Conservation (phyloP, 805 yeast genomes). For the Candida tammaniensis region DNA sequence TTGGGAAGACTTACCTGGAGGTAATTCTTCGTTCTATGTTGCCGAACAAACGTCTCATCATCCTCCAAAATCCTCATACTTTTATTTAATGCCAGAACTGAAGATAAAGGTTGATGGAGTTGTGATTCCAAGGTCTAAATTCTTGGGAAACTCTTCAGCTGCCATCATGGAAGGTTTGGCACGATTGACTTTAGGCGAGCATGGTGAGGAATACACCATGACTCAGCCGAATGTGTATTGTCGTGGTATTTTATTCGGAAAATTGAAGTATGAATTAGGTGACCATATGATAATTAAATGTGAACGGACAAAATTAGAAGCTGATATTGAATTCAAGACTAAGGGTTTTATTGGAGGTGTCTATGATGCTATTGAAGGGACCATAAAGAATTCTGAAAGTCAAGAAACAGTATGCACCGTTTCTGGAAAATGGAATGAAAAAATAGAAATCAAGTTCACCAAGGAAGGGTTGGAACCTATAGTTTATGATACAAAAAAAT, state of each 20-base stretch:
- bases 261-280: conserved; percentile 85
- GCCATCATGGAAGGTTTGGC: conserved; percentile 95
- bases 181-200: conserved; percentile 63
- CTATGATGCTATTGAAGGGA: conserved; percentile 85
- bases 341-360: conserved; percentile 93
- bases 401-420: conserved; percentile 59
- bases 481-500: conserved; percentile 44
- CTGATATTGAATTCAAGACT: conserved; percentile 89
- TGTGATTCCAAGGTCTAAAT: conserved; percentile 80
- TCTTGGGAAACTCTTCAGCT: conserved; percentile 94
- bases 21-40: conserved; percentile 71
- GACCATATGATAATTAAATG: conserved; percentile 83
- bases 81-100: conserved; percentile 78
- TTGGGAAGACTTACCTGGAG: conserved; percentile 81
- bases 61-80: conserved; percentile 96
- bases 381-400: conserved; percentile 44
- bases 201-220: conserved; percentile 71
- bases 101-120: conserved; percentile 87
- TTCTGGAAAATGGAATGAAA: conserved; percentile 91
- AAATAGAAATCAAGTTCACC: conserved; percentile 57
- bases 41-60: conserved; percentile 97
- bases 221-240: conserved; percentile 97
- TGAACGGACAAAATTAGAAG: conserved; percentile 52
- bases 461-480: conserved; percentile 49
- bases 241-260: conserved; percentile 89